These are phyloP conservation scores for Phaeosphaeria sp. DNA, from an alignment of 2,329 filamentous ascomycete genomes.

Conservation along the genomic window DNA sequence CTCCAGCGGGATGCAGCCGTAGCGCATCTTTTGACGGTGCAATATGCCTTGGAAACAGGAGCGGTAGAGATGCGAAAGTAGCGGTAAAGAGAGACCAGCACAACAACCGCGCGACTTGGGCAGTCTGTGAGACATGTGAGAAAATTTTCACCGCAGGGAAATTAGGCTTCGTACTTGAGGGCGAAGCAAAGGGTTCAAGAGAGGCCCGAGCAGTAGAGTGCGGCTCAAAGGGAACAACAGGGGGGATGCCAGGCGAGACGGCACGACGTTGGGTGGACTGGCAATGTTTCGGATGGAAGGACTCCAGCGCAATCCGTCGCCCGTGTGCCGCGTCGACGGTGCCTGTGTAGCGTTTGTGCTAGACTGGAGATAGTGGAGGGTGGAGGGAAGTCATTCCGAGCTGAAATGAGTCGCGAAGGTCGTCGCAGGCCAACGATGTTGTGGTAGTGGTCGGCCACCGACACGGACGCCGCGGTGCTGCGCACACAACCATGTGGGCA, in stretches of 20 bases:
- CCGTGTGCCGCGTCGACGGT: conserved; percentile 37
- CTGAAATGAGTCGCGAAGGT: conserved; percentile 15
- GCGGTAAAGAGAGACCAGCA: conserved; percentile 43
- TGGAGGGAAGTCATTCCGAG: conserved; percentile 17
- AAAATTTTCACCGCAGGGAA: conserved; percentile 44
- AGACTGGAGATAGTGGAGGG: conserved; percentile 15
- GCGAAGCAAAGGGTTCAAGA: conserved; percentile 25
- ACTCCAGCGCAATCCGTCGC: conserved; percentile 14
- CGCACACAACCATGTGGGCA: conserved; percentile 30
- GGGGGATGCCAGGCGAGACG: conserved; percentile 31
- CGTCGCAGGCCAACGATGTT: conserved; percentile 13
- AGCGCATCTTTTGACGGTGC: conserved; percentile 32
- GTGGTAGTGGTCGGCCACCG: conserved; percentile 24
- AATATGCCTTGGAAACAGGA: conserved; percentile 22
- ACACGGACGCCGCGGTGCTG: conserved; percentile 25
- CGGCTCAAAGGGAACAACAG: conserved; percentile 42
- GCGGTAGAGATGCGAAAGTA: conserved; percentile 30
- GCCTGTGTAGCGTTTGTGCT: conserved; percentile 26
- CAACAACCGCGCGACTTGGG: conserved; percentile 28
- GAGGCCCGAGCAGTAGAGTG: conserved; percentile 43
- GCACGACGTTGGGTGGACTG: conserved; percentile 40
- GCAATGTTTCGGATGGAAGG: conserved; percentile 32
- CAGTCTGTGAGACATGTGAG: conserved; percentile 39
- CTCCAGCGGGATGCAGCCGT: conserved; percentile 36
- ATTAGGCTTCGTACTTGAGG: conserved; percentile 37